A percentile compares a stretch with the other conserved stretches of the same genome.
Evolutionary conservation across 108 stramenopile genomes (phyloP).

Genomic region (Bacterosira constricta): DNA sequence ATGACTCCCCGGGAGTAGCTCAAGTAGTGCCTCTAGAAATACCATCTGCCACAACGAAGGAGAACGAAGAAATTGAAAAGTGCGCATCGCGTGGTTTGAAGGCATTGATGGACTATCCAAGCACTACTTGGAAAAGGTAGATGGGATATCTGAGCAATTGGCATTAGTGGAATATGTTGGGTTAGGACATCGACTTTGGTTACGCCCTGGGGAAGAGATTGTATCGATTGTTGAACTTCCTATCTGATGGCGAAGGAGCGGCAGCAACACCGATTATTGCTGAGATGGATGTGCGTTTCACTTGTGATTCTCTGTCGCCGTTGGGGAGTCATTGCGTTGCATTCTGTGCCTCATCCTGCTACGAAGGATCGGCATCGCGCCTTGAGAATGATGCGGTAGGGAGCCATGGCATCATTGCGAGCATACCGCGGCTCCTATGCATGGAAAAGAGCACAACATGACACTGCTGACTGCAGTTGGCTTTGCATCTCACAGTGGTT

Average conservation of each 20-base stretch:
- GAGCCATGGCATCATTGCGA: constrained; percentile 60
- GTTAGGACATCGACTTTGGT: constrained; percentile 49
- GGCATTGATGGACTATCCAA: constrained; percentile 56
- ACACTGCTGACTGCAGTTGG: constrained; percentile 57
- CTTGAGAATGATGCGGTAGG: constrained; percentile 36
- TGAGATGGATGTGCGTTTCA: constrained; percentile 31
- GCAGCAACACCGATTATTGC: constrained; percentile 59
- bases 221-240: constrained; percentile 63
- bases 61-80: constrained; percentile 53
- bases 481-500: constrained; percentile 48
- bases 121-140: constrained; percentile 32
- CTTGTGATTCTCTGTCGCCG: constrained; percentile 58
- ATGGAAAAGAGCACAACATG: constrained; percentile 38
- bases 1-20: too few species aligned
- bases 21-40: too few species aligned
- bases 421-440: constrained; percentile 51
- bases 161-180: constrained; percentile 37
- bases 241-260: constrained; percentile 24
- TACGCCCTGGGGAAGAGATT: constrained; percentile 69
- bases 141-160: constrained; percentile 33
- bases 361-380: constrained; percentile 63
- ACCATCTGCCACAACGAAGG: too few species aligned
- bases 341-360: constrained; percentile 59
- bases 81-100: constrained; percentile 47
- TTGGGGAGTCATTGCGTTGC: constrained; percentile 82